These are phyloP conservation scores for Podochytrium sp. DNA, from an alignment of 192 early-diverging fungal species.

Conservation along the genomic window DNA sequence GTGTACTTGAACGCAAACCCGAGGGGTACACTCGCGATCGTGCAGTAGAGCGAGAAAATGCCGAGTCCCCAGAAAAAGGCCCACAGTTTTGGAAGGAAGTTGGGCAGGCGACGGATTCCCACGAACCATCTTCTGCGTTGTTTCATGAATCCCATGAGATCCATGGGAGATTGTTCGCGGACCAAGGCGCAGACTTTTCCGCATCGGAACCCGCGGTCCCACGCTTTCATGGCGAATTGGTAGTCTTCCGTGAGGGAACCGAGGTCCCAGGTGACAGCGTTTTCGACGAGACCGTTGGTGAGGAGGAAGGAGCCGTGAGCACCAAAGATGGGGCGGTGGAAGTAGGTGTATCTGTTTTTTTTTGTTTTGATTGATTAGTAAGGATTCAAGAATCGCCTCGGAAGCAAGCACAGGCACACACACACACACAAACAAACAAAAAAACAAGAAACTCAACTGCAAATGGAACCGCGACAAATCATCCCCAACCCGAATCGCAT, in stretches of 20 bases:
- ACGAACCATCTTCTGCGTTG: constrained; percentile 60
- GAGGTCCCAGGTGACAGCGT: constrained; percentile 59
- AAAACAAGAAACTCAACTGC: constrained; percentile 40
- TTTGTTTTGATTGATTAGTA: not conserved
- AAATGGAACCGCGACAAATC: constrained; percentile 60
- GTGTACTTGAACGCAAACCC: constrained; percentile 35
- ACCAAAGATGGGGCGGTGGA: constrained; percentile 58
- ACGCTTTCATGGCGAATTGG: constrained; percentile 56
- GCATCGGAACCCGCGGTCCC: constrained; percentile 56
- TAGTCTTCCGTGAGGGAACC: constrained; percentile 61
- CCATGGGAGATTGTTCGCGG: constrained; percentile 58
- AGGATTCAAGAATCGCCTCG: not conserved
- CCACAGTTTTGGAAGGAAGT: constrained; percentile 60
- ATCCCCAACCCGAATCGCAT: constrained; percentile 63
- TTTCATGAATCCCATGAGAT: constrained; percentile 58
- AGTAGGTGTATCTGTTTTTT: constrained; percentile 50
- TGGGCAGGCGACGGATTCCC: constrained; percentile 55
- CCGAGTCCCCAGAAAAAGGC: constrained; percentile 59
- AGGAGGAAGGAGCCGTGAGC: constrained; percentile 62
- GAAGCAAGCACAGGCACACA: too few species aligned
- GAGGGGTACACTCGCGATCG: constrained; percentile 53
- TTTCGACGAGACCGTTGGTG: constrained; percentile 58
- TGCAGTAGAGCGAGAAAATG: constrained; percentile 47
- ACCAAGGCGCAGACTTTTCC: constrained; percentile 57
- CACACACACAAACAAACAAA: not conserved